These are phyloP conservation scores for Domatiomyces catenatus DNA, from an alignment of 2,329 filamentous ascomycete genomes.

Conservation along the genomic window DNA sequence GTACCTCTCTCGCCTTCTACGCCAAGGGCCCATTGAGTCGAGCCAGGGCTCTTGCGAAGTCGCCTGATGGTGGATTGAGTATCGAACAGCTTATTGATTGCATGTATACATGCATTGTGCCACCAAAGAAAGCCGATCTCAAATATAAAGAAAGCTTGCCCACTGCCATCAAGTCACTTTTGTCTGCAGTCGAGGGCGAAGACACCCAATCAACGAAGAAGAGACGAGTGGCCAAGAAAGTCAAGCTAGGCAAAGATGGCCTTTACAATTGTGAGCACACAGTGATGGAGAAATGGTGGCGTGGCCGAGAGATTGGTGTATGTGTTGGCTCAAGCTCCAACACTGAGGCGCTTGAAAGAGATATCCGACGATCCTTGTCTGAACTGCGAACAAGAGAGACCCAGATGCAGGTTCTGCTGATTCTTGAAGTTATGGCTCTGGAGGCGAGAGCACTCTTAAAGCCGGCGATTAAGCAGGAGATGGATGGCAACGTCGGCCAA, in stretches of 20 bases:
- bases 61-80: constrained; percentile 14
- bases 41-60: constrained; percentile 27
- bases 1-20: constrained; percentile 37
- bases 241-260: constrained; percentile 32
- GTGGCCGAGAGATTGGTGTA: constrained; percentile 19
- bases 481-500: constrained; percentile 9
- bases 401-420: constrained; percentile 34
- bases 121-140: constrained; percentile 32
- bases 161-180: constrained; percentile 24
- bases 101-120: constrained; percentile 28
- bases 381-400: constrained; percentile 34
- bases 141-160: constrained; percentile 33
- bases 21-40: constrained; percentile 35
- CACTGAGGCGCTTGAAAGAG: constrained; percentile 16
- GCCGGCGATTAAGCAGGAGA: constrained; percentile 27
- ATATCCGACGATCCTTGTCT: constrained; percentile 26
- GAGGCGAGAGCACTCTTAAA: constrained; percentile 23
- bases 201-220: constrained; percentile 19
- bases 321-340: not conserved
- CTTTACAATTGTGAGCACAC: constrained; percentile 31
- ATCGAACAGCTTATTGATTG: constrained; percentile 22
- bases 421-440: constrained; percentile 29
- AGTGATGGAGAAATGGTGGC: constrained; percentile 33
- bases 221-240: constrained; percentile 21
- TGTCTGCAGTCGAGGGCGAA: constrained; percentile 10